phyloP scores from a whole-genome alignment of 768 basidiomycete genomes.

The Mycena latifolia region DNA sequence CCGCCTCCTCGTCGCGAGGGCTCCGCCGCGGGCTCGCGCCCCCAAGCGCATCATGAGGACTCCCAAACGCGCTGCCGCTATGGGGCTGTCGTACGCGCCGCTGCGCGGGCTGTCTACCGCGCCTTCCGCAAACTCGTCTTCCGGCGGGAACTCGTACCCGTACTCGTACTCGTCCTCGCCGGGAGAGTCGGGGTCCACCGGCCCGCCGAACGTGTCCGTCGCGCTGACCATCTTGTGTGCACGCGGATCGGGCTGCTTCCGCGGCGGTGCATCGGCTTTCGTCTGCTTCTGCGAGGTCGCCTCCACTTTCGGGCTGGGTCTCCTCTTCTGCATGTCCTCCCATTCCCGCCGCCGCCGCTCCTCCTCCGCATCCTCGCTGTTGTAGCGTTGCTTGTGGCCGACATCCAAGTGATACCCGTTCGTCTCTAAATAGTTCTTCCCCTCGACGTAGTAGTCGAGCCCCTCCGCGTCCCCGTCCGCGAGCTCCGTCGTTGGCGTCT shows the following conservation, averaged over 20 bases:
- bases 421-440: slow-evolving; percentile 30
- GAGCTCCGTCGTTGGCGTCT: slow-evolving; percentile 54
- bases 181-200: slow-evolving; percentile 18
- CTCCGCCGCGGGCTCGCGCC: slow-evolving; percentile 6
- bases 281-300: too few relatives aligned
- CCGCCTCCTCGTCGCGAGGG: slow-evolving; percentile 33
- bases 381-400: not conserved
- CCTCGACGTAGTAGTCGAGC: slow-evolving; percentile 33
- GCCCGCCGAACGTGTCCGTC: slow-evolving; percentile 53
- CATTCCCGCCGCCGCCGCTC: slow-evolving; percentile 27
- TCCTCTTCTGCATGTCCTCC: slow-evolving; percentile 31
- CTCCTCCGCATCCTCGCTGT: slow-evolving; percentile 25
- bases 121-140: slow-evolving; percentile 36
- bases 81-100: slow-evolving; percentile 6
- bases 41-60: slow-evolving; percentile 8
- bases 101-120: slow-evolving; percentile 32
- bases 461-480: slow-evolving; percentile 21
- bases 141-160: slow-evolving; percentile 27
- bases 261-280: not conserved
- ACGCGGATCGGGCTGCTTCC: slow-evolving; percentile 33
- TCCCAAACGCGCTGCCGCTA: not conserved
- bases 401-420: slow-evolving; percentile 23
- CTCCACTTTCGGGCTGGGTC: not conserved
- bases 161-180: slow-evolving; percentile 38
- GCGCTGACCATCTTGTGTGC: slow-evolving; percentile 43